A percentile compares a stretch with the other conserved stretches of the same genome.
These are phyloP conservation scores for Zoysia japonica DNA, from an alignment of 176 grass and related monocot genomes.

Conservation along the genomic window DNA sequence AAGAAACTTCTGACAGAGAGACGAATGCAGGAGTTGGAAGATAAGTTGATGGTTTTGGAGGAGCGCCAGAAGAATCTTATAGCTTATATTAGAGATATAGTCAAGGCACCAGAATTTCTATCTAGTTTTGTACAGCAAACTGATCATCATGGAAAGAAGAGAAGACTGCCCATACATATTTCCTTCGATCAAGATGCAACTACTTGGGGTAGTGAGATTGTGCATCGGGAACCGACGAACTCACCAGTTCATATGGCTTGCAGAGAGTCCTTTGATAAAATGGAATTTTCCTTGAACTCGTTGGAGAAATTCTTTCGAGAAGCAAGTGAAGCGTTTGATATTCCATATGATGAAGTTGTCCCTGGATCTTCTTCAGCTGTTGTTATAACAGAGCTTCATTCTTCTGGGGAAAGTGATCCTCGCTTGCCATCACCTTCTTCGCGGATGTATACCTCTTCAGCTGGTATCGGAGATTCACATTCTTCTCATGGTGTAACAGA, in stretches of 20 bases:
- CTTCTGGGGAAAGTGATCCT: conserved; percentile 62
- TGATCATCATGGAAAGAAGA: conserved; percentile 71
- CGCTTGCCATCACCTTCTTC: conserved; percentile 24
- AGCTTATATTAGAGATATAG: conserved; percentile 54
- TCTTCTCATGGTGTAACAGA: conserved; percentile 60
- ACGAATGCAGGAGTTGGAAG: conserved; percentile 83
- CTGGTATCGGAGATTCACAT: conserved; percentile 48
- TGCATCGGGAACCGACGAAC: conserved; percentile 28
- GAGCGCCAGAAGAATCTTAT: conserved; percentile 60
- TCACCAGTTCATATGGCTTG: conserved; percentile 45
- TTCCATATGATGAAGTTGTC: conserved; percentile 57
- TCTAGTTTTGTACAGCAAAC: conserved; percentile 54
- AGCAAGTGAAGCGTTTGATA: conserved; percentile 62
- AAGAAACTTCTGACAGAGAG: conserved; percentile 65
- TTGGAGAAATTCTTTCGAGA: conserved; percentile 82
- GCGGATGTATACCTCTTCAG: conserved; percentile 51
- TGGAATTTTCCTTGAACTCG: conserved; percentile 84
- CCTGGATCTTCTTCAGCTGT: conserved; percentile 55
- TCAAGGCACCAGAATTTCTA: conserved; percentile 57
- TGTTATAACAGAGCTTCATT: conserved; percentile 64
- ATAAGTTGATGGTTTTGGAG: conserved; percentile 64
- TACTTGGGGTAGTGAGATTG: conserved; percentile 41
- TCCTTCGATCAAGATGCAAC: conserved; percentile 54
- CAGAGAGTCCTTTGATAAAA: conserved; percentile 76
- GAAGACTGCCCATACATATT: conserved; percentile 49